phyloP scores from a whole-genome alignment of 768 basidiomycete genomes.

The Xerocomellus chrysenteron region DNA sequence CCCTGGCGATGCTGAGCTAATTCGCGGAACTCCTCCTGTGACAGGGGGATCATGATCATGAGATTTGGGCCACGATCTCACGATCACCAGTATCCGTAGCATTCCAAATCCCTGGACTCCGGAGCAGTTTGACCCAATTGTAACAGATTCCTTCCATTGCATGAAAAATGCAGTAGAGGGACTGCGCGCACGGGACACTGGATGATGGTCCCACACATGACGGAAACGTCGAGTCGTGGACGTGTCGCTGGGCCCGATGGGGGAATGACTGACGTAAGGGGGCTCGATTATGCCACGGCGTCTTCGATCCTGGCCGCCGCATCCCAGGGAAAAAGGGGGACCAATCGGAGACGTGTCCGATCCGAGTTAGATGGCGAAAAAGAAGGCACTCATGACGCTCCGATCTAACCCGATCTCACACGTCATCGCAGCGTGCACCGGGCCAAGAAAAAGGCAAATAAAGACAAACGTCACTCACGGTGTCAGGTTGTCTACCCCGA shows the following conservation, averaged over 20 bases:
- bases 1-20: not conserved
- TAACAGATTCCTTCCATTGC: not conserved
- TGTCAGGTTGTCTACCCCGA: conserved; percentile 67
- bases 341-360: conserved; percentile 11
- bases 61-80: conserved; percentile 16
- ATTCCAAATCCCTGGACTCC: conserved; percentile 8
- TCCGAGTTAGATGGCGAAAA: not conserved
- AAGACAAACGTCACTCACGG: conserved; percentile 45
- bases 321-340: not conserved
- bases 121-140: conserved; percentile 9
- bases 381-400: not conserved
- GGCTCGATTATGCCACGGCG: conserved; percentile 25
- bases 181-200: not conserved
- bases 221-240: not conserved
- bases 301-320: conserved; percentile 28
- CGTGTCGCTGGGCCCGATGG: not conserved
- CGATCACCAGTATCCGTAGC: conserved; percentile 2
- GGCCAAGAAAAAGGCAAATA: not conserved
- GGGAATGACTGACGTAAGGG: conserved; percentile 22
- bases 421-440: conserved; percentile 13
- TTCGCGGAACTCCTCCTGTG: not conserved
- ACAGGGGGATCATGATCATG: conserved; percentile 3
- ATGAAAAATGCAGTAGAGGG: not conserved
- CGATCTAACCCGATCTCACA: conserved; percentile 13
- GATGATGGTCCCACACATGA: conserved; percentile 15